phyloP scores from a whole-genome alignment of 768 basidiomycete genomes.

The Lepiota venenata region DNA sequence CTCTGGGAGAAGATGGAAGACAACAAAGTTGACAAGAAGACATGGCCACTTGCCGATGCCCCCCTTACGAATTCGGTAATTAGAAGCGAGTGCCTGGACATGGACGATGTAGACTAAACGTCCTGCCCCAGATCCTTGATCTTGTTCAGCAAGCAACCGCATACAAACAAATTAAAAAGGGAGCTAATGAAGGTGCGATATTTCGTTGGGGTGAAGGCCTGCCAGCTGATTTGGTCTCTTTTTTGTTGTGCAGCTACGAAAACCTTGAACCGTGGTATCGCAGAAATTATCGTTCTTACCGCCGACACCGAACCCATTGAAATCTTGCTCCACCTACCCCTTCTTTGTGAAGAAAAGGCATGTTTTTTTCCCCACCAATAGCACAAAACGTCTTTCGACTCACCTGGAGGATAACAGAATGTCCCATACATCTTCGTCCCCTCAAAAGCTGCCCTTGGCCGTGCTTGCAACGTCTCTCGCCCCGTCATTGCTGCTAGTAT shows the following conservation, averaged over 20 bases:
- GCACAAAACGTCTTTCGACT: too few species aligned
- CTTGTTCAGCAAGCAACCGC: slow-evolving; percentile 93
- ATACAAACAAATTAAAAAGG: slow-evolving; percentile 98
- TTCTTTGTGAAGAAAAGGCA: slow-evolving; percentile 98
- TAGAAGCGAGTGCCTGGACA: slow-evolving; percentile 9
- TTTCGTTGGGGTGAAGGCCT: background rate
- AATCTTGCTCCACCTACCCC: slow-evolving; percentile 93
- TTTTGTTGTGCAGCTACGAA: slow-evolving; percentile 73
- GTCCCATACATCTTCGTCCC: slow-evolving; percentile 96
- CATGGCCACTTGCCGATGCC: slow-evolving; percentile 86
- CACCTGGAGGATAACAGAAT: slow-evolving; percentile 50
- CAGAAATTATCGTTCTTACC: slow-evolving; percentile 96
- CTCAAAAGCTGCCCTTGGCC: slow-evolving; percentile 91
- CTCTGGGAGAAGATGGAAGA: slow-evolving; percentile 43
- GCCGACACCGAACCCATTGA: slow-evolving; percentile 97
- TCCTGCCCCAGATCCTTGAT: slow-evolving; percentile 74
- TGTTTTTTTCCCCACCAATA: too few species aligned
- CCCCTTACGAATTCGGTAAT: slow-evolving; percentile 86
- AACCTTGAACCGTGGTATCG: slow-evolving; percentile 95
- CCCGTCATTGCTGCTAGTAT: slow-evolving; percentile 95
- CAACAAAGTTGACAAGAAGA: slow-evolving; percentile 58
- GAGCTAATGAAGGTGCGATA: slow-evolving; percentile 89
- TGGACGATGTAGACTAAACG: background rate
- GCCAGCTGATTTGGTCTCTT: background rate
- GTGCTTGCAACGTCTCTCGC: slow-evolving; percentile 93